Evolutionary conservation across 768 basidiomycete species (phyloP), one percentile per base, ranked within the genome.

Genomic region (Thelephora ganbajun): DNA sequence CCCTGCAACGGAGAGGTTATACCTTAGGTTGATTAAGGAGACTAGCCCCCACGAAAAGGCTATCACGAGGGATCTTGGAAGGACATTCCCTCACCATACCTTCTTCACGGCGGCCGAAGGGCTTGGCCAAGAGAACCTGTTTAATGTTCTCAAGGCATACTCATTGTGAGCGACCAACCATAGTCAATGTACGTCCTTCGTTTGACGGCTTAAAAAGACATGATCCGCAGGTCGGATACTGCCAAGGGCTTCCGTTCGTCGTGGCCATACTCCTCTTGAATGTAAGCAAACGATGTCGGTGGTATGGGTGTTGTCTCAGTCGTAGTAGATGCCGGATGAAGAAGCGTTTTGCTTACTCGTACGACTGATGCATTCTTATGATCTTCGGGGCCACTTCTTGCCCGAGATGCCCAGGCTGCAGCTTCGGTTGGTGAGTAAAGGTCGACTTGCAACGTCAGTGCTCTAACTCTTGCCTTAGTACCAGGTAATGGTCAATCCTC

Each of bases 341-440:
- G 94, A 98, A 65, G 94, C 94, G 0, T 99, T 99, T 63, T 94
- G 86, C 53, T 76, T 98, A 11, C 74, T 98, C 9, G 92, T 97
- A 23, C 73, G 96, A 46, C 65, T 99, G 13, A 98, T 98, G 96
- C 73, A 96, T 50, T 86, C 93, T 1, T 98, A 99, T 60, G 93
- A 94, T 62, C 71, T 98, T 2, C 80, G 94, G 39, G 91, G 91
- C 1, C 94, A 97, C 65, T 99, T 92, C 66, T 70, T 97, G n/a
- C 93, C 96, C 3, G 94, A 99, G 58, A 99, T 99, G 96, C 96
- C 96, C 0, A 94, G 91, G 54, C 63, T 99, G 5, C 96, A 98
- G 60, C 67, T 92, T 37, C 88, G 94, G 18, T 73, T 99, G 51
- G 85, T 87, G 59, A 66, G 79, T 61, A 20, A 39, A n/a, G 1